Evolutionary conservation across 345 rosid species (phyloP).

Genomic region (Lagerstroemia speciosa): DNA sequence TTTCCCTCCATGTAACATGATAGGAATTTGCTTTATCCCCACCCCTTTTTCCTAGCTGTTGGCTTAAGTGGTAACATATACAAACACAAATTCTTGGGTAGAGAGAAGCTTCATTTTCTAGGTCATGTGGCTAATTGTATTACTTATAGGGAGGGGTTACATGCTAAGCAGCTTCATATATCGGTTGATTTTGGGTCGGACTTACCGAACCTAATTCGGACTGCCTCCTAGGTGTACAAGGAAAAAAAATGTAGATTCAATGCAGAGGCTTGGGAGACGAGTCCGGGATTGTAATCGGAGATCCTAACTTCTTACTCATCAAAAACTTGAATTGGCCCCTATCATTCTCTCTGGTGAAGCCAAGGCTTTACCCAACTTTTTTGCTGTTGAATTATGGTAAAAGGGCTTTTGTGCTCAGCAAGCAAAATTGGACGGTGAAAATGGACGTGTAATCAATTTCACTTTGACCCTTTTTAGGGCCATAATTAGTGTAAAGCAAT

Average conservation of each 20-base stretch:
- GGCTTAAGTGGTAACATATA: neutral
- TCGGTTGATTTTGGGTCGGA: neutral
- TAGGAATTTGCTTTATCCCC: slow-evolving; percentile 1
- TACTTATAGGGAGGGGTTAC: neutral
- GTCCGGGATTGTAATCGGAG: too few species aligned
- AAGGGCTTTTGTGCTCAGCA: slow-evolving; percentile 5
- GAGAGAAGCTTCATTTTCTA: neutral
- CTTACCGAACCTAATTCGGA: too few species aligned
- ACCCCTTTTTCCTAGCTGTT: neutral
- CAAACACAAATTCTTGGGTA: neutral
- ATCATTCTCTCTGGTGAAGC: neutral
- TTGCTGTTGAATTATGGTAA: neutral
- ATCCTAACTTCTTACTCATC: too few species aligned
- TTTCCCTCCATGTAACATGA: neutral
- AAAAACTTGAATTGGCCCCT: too few species aligned
- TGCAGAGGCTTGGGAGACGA: too few species aligned
- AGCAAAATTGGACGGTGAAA: neutral
- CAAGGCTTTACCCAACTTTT: neutral
- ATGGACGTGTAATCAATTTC: neutral
- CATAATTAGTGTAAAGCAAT: neutral
- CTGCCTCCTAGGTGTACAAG: too few species aligned
- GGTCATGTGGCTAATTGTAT: neutral
- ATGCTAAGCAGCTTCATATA: neutral
- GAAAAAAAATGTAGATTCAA: too few species aligned
- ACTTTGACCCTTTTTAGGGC: slow-evolving; percentile 3